Percentiles rank a stretch among this genome's conserved stretches.
These are phyloP conservation scores for Ceratocystis papillata DNA, from an alignment of 2,329 filamentous ascomycete species.

Conservation along the genomic window DNA sequence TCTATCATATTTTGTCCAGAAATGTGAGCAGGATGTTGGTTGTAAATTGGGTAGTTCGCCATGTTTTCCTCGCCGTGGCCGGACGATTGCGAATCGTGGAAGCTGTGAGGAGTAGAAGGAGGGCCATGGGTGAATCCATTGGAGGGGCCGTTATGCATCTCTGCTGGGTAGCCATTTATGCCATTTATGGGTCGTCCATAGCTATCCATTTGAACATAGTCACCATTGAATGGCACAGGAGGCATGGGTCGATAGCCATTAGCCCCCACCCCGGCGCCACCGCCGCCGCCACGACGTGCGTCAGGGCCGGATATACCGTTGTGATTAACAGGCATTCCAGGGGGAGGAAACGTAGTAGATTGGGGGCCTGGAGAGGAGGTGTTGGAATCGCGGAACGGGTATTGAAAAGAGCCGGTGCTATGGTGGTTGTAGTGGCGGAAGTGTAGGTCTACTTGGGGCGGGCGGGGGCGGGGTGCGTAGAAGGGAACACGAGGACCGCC, in stretches of 20 bases:
- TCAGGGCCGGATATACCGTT: slow-evolving; percentile 29
- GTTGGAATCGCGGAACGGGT: slow-evolving; percentile 45
- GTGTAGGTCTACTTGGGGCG: slow-evolving; percentile 25
- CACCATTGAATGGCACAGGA: slow-evolving; percentile 32
- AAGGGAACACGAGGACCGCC: slow-evolving; percentile 8
- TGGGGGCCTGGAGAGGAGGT: slow-evolving; percentile 47
- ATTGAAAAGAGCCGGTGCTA: slow-evolving; percentile 47
- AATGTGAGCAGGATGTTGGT: slow-evolving; percentile 24
- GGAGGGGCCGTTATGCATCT: slow-evolving; percentile 17
- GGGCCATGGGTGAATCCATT: slow-evolving; percentile 34
- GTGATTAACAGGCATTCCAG: slow-evolving; percentile 33
- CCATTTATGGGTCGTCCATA: slow-evolving; percentile 33
- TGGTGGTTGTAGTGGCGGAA: slow-evolving; percentile 32
- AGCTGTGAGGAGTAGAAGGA: slow-evolving; percentile 48
- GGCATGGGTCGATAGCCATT: slow-evolving; percentile 30
- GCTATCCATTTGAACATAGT: slow-evolving; percentile 33
- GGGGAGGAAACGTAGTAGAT: slow-evolving; percentile 39
- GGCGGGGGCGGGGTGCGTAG: slow-evolving; percentile 19
- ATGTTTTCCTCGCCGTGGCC: slow-evolving; percentile 37
- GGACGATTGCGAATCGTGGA: slow-evolving; percentile 51
- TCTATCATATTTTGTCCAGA: slow-evolving; percentile 26
- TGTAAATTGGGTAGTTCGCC: slow-evolving; percentile 20
- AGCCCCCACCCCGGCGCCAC: slow-evolving; percentile 28
- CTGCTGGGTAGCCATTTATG: slow-evolving; percentile 28
- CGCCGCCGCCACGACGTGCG: slow-evolving; percentile 29